Evolutionary conservation across 1,139 yeast genomes (phyloP).

Genomic region (Taphrina betulina): DNA sequence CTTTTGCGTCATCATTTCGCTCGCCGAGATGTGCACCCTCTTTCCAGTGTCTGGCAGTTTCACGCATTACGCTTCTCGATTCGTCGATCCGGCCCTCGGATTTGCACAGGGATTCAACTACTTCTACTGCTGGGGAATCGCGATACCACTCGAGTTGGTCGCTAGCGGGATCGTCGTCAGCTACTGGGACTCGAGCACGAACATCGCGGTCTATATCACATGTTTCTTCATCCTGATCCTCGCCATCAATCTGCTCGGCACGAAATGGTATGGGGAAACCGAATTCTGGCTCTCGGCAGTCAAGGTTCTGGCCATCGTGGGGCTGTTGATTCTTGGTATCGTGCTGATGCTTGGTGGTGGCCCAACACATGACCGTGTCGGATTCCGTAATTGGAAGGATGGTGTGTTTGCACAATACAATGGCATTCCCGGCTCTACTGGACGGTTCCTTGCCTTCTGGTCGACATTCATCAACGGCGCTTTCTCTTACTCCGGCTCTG

Average conservation of each 20-base stretch:
- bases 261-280: conserved; percentile 57
- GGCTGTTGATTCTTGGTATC: conserved; percentile 60
- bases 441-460: conserved; percentile 68
- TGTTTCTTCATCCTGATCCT: conserved; percentile 43
- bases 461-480: conserved; percentile 66
- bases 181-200: conserved; percentile 41
- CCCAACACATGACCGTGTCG: conserved; percentile 47
- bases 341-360: conserved; percentile 66
- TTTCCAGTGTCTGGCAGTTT: conserved; percentile 45
- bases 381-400: conserved; percentile 72
- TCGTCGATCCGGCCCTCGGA: conserved; percentile 46
- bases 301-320: conserved; percentile 54
- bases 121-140: conserved; percentile 46
- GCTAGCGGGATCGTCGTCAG: conserved; percentile 47
- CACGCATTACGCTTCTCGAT: conserved; percentile 38
- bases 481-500: conserved; percentile 71
- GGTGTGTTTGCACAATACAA: conserved; percentile 70
- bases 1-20: conserved; percentile 66
- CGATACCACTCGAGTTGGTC: conserved; percentile 46
- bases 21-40: conserved; percentile 83
- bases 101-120: conserved; percentile 46
- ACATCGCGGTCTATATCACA: conserved; percentile 46
- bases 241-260: conserved; percentile 45
- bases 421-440: conserved; percentile 35
- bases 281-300: conserved; percentile 64